These are phyloP conservation scores for Solanum hybrid DNA, from an alignment of 305 asterid species.

Conservation along the genomic window DNA sequence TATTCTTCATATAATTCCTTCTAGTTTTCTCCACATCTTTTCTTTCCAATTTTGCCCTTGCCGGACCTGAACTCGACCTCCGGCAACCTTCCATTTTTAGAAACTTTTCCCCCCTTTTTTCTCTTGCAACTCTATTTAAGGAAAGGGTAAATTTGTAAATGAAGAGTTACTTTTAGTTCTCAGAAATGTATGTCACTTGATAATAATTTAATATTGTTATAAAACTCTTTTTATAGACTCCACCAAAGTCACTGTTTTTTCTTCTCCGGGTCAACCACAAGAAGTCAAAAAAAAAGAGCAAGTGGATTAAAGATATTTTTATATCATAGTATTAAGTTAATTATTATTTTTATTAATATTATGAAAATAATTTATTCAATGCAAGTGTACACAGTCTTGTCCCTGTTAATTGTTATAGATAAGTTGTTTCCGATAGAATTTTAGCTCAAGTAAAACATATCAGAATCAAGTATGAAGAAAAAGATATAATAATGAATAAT, in stretches of 20 bases:
- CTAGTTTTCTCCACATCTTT: neutral
- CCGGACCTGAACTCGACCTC: neutral
- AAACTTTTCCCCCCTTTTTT: neutral
- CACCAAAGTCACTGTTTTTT: neutral
- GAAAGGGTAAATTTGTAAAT: neutral
- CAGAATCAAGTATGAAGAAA: neutral
- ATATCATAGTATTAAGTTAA: neutral
- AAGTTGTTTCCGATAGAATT: too few species aligned
- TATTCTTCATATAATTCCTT: slow-evolving; percentile 12
- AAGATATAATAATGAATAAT: neutral
- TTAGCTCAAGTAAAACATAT: neutral
- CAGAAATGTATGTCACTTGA: neutral
- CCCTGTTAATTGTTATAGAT: too few species aligned
- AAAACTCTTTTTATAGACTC: neutral
- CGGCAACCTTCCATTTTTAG: neutral
- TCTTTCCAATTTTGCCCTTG: neutral
- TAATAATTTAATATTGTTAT: neutral
- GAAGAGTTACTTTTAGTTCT: neutral
- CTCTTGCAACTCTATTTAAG: neutral
- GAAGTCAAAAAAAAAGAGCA: neutral
- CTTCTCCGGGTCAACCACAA: neutral
- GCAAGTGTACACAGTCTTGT: neutral
- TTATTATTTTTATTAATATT: neutral
- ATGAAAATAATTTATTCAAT: neutral
- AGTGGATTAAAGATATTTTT: neutral